These are phyloP conservation scores for Henckelia pumila DNA, from an alignment of 257 asterid genomes.

Conservation along the genomic window DNA sequence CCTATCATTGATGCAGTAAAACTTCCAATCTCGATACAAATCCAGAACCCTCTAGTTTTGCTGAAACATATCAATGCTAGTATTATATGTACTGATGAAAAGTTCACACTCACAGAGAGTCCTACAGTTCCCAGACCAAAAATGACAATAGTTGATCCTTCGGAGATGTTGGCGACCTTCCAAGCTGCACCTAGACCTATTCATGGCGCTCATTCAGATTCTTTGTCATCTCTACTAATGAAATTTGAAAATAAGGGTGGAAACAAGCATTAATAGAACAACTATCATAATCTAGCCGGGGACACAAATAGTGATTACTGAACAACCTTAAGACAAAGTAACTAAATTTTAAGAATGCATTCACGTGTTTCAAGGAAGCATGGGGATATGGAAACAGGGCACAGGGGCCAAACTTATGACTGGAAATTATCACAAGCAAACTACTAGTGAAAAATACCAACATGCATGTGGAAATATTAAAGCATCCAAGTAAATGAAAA, in stretches of 20 bases:
- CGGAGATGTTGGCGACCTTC: constrained; percentile 83
- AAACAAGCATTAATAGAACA: constrained; percentile 1
- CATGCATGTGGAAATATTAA: no score
- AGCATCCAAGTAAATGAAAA: no score
- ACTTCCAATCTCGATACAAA: neutral
- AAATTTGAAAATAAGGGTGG: constrained; percentile 10
- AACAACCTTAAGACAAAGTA: no score
- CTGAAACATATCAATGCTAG: constrained; percentile 5
- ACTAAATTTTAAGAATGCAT: no score
- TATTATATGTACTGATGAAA: neutral
- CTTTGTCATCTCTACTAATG: constrained; percentile 13
- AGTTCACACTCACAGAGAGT: constrained; percentile 71
- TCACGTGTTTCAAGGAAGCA: no score
- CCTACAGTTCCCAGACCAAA: constrained; percentile 99
- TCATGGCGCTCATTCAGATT: constrained; percentile 22
- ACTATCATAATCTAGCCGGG: no score
- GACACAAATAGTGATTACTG: no score
- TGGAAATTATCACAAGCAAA: no score
- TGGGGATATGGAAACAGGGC: no score
- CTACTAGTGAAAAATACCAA: no score
- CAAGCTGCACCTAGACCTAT: constrained; percentile 97
- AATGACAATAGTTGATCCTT: constrained; percentile 79
- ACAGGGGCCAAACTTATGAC: no score
- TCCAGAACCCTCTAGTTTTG: constrained; percentile 7
- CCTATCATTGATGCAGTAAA: constrained; percentile 41